A percentile compares a stretch with the other conserved stretches of the same genome.
phyloP scores from a whole-genome alignment of 257 asterid species.

The Solanum virginianum region DNA sequence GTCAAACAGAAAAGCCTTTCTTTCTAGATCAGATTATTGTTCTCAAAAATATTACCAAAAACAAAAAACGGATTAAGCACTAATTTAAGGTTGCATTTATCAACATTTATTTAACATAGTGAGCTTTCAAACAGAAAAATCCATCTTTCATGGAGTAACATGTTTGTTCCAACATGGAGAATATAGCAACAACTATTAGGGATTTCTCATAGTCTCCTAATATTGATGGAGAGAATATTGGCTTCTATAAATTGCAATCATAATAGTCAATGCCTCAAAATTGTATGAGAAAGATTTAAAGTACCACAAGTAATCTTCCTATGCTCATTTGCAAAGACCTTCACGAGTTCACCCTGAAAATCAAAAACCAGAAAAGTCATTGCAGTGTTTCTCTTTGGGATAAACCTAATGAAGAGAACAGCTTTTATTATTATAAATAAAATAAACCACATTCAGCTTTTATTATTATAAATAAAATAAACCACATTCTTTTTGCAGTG shows the following conservation, averaged over 20 bases:
- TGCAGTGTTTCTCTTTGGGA: slow-evolving; percentile 8
- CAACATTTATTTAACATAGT: not conserved
- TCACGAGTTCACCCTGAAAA: slow-evolving; percentile 91
- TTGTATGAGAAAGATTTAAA: slow-evolving; percentile 1
- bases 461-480: not conserved
- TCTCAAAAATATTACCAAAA: not conserved
- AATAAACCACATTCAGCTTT: not conserved
- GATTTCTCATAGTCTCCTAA: not conserved
- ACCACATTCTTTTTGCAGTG: not conserved
- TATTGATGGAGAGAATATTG: not conserved
- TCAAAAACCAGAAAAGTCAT: slow-evolving; percentile 15
- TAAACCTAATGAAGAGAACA: not conserved
- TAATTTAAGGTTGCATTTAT: not conserved
- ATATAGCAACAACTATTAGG: not conserved
- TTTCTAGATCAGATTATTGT: not conserved
- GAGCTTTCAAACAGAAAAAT: not conserved
- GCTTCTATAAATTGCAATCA: not conserved
- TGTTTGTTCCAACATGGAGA: not conserved
- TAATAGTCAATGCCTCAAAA: not conserved
- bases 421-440: not conserved
- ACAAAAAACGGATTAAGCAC: not conserved
- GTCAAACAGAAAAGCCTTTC: not conserved
- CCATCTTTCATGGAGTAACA: not conserved
- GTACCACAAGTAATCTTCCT: slow-evolving; percentile 84
- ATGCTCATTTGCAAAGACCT: slow-evolving; percentile 86